Evolutionary conservation across 805 yeast species (phyloP).

Genomic region (Priceomyces castillae): DNA sequence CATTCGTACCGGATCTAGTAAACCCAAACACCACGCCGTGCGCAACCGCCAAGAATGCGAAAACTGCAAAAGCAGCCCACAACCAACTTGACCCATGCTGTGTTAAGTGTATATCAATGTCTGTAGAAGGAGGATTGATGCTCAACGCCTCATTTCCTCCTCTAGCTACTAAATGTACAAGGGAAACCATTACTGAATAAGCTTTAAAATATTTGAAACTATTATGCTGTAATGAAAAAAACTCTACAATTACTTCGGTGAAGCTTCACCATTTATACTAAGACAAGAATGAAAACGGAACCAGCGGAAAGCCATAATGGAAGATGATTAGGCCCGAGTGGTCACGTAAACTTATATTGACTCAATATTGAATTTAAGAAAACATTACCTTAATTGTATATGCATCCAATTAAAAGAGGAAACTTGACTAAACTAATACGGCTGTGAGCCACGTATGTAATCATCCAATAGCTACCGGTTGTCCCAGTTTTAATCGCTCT

Average conservation of each 20-base stretch:
- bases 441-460: not conserved
- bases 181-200: constrained; percentile 7
- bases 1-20: constrained; percentile 19
- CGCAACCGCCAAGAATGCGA: constrained; percentile 36
- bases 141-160: constrained; percentile 38
- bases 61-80: constrained; percentile 58
- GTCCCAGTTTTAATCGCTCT: constrained; percentile 26
- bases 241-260: not conserved
- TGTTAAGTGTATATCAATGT: constrained; percentile 51
- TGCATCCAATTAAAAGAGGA: not conserved
- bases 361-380: not conserved
- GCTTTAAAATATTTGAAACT: too few relatives aligned
- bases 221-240: not conserved
- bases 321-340: not conserved
- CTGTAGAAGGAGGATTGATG: constrained; percentile 39
- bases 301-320: not conserved
- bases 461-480: constrained; percentile 33
- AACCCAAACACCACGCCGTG: constrained; percentile 24
- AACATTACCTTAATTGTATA: not conserved
- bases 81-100: constrained; percentile 64
- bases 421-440: not conserved
- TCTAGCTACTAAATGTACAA: constrained; percentile 8
- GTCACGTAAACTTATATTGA: not conserved
- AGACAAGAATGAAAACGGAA: not conserved
- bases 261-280: too few relatives aligned